These are phyloP conservation scores for Aristolochia contorta DNA, from an alignment of 164 flowering plant species.

Conservation along the genomic window DNA sequence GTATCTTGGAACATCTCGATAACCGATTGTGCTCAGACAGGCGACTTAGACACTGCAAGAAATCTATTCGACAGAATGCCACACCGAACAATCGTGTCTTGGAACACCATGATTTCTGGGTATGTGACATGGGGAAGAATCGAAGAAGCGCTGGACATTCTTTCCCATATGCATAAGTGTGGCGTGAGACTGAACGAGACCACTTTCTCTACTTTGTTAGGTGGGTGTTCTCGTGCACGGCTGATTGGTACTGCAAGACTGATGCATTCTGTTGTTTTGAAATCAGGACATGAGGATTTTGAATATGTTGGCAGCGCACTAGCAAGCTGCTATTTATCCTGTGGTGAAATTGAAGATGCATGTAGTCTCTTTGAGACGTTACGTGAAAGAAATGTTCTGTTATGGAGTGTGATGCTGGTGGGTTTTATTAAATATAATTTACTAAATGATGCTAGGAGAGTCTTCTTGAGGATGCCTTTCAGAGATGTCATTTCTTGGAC, in stretches of 20 bases:
- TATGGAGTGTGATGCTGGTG: conserved; percentile 54
- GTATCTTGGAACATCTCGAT: conserved; percentile 34
- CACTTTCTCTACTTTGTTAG: conserved; percentile 36
- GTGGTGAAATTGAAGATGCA: conserved; percentile 30
- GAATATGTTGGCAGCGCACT: conserved; percentile 48
- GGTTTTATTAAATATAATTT: conserved; percentile 42
- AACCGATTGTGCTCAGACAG: conserved; percentile 10
- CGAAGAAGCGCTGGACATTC: conserved; percentile 29
- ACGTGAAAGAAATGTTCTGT: conserved; percentile 23
- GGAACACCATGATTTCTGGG: conserved; percentile 60
- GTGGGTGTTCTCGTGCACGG: conserved; percentile 34
- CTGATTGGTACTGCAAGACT: conserved; percentile 29
- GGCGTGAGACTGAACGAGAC: conserved; percentile 35
- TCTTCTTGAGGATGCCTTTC: conserved; percentile 47
- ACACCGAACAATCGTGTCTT: conserved; percentile 43
- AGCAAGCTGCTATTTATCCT: conserved; percentile 38
- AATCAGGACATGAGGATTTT: conserved; percentile 40
- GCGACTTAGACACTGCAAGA: conserved; percentile 35
- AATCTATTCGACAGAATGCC: conserved; percentile 54
- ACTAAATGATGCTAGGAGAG: conserved; percentile 35
- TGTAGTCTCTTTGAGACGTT: conserved; percentile 36
- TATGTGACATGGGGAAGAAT: conserved; percentile 15
- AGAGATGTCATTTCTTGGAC: conserved; percentile 35
- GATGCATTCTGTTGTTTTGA: conserved; percentile 48
- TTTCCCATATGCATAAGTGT: conserved; percentile 34